Conservation (phyloP, 371 early-diverging fungal genomes). For the Rhizopus microsporus region DNA sequence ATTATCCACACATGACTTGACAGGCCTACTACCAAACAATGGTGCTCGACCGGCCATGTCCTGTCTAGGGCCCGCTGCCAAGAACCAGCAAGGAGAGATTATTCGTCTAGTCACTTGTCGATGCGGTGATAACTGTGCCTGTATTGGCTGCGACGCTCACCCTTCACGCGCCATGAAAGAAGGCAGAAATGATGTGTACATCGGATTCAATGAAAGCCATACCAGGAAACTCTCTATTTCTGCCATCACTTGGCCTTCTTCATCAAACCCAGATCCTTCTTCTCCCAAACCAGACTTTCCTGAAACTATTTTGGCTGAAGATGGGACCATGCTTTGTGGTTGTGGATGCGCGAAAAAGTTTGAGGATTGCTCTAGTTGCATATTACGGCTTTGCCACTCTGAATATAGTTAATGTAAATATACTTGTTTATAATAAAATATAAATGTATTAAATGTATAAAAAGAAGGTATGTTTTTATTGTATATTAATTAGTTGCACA, state of each 20-base stretch:
- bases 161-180: conserved; percentile 48
- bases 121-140: conserved; percentile 51
- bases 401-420: not conserved
- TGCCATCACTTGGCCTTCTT: not conserved
- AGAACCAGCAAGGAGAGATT: conserved; percentile 31
- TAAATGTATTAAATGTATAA: not conserved
- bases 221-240: conserved; percentile 9
- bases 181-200: conserved; percentile 39
- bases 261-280: conserved; percentile 2
- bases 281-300: conserved; percentile 26
- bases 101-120: conserved; percentile 49
- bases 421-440: no score
- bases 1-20: not conserved
- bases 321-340: conserved; percentile 28
- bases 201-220: conserved; percentile 18
- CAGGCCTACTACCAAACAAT: not conserved
- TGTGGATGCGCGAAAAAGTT: conserved; percentile 24
- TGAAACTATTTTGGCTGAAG: conserved; percentile 26
- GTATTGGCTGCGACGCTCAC: conserved; percentile 53
- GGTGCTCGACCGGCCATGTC: conserved; percentile 20
- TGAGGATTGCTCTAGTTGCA: conserved; percentile 31
- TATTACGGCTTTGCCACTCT: not conserved
- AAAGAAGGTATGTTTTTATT: not conserved
- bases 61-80: conserved; percentile 30
- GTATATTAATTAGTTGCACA: conserved; percentile 12